Base-by-base conservation (phyloP, 768 basidiomycete genomes). In the Chlorophyllum brunneum region DNA sequence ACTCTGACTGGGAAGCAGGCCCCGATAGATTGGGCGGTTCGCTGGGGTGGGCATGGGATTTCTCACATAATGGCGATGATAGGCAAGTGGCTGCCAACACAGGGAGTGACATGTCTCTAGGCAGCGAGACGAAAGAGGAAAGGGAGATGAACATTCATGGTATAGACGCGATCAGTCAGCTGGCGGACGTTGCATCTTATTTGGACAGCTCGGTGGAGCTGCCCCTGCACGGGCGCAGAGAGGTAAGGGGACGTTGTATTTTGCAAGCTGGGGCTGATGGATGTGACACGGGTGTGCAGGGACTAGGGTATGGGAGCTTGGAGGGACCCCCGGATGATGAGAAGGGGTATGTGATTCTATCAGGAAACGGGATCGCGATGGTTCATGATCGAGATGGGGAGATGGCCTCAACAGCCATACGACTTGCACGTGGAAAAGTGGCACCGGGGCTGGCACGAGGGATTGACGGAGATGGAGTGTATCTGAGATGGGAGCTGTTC, bases 261-360 rank as follows among this genome's bases (percentile, higher is more conserved):
- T 23, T 27, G 9, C 9, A 38, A 45, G 26, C 54, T 49, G 26
- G 54, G 37, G 34, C 34, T 47, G 41, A 41, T 48, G 43, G 54
- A 44, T 51, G 54, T 59, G 44, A 55, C 34, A 23, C 27, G 29
- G 11, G 38, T 27, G 24, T 7, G 42, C 57, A 72, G 70, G 61
- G 63, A 31, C 39, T 63, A n/a, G 66, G 65, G 42, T 68, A 67
- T 56, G 69, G n/a, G n/a, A n/a, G n/a, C n/a, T n/a, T n/a, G n/a
- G n/a, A 59, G 55, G 64, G 66, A 26, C 67, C 70, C 10, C 65
- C 65, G 18, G 82, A 85, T 62, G 85, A 84, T 58, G 85, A 84
- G 62, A 57, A 77, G 31, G 86, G 83, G 4, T 73, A 79, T 60
- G 55, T 55, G 16, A 67, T 75, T 56, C 57, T 82, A 49, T 70